Evolutionary conservation across 768 basidiomycete species (phyloP).

Genomic region (Grammothele lineata): DNA sequence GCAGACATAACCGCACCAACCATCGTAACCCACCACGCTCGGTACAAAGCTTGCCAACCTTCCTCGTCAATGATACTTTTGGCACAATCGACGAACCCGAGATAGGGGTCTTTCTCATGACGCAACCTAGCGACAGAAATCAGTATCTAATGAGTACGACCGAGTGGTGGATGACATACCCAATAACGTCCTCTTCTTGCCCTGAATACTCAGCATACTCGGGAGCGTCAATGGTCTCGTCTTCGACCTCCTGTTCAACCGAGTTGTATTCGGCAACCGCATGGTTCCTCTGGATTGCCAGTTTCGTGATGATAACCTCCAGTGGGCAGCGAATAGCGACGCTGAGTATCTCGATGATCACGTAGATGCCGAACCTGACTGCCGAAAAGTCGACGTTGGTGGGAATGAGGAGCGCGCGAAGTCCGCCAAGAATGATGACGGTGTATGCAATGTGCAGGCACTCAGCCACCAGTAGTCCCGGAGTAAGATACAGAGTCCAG

Average conservation of each 20-base stretch:
- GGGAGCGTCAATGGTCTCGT: constrained; percentile 51
- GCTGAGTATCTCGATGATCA: constrained; percentile 51
- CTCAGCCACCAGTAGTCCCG: constrained; percentile 50
- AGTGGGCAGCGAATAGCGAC: constrained; percentile 64
- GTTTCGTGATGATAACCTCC: constrained; percentile 73
- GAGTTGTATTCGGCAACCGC: constrained; percentile 72
- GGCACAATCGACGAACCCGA: constrained; percentile 68
- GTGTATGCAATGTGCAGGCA: constrained; percentile 42
- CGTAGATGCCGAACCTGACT: constrained; percentile 50
- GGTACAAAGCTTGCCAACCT: constrained; percentile 67
- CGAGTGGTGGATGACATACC: constrained; percentile 39
- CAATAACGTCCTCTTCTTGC: constrained; percentile 79
- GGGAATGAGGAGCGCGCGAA: constrained; percentile 56
- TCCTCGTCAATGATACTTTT: constrained; percentile 79
- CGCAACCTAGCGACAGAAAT: constrained; percentile 46
- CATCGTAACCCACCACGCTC: constrained; percentile 84
- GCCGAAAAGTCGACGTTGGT: constrained; percentile 40
- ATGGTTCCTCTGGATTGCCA: constrained; percentile 84
- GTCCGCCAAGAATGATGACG: constrained; percentile 37
- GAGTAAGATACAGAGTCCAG: constrained; percentile 79
- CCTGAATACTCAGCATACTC: constrained; percentile 74
- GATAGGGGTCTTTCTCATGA: constrained; percentile 75
- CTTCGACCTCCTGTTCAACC: constrained; percentile 68
- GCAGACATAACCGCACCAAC: constrained; percentile 56
- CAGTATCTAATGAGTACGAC: neutral